These are phyloP conservation scores for Neopestalotiopsis sp. DNA, from an alignment of 2,329 filamentous ascomycete species.

Conservation along the genomic window DNA sequence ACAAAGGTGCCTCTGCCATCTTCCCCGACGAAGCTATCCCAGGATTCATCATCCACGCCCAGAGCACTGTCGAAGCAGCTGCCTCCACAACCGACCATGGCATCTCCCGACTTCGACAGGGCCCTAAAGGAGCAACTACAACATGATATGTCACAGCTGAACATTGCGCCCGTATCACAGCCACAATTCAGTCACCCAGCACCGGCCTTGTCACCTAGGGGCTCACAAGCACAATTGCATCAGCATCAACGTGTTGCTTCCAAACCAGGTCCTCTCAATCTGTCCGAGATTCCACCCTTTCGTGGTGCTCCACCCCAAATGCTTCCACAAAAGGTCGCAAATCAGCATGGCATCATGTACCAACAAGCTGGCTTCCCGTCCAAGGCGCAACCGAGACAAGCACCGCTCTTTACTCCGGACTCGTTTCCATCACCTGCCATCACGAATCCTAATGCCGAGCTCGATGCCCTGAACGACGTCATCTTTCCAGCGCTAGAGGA, in stretches of 20 bases:
- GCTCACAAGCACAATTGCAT: constrained; percentile 42
- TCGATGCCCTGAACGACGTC: constrained; percentile 88
- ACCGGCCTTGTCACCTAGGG: constrained; percentile 31
- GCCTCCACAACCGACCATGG: constrained; percentile 51
- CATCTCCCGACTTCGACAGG: constrained; percentile 65
- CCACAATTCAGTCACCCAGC: constrained; percentile 28
- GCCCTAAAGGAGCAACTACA: constrained; percentile 68
- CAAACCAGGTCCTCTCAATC: constrained; percentile 45
- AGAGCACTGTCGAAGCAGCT: constrained; percentile 50
- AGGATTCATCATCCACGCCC: constrained; percentile 51
- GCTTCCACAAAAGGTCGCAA: constrained; percentile 30
- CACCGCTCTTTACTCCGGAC: constrained; percentile 42
- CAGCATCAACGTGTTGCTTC: constrained; percentile 40
- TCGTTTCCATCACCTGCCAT: constrained; percentile 64
- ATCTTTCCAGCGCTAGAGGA: constrained; percentile 93
- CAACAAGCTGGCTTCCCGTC: constrained; percentile 58
- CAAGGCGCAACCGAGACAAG: constrained; percentile 58
- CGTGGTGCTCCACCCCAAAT: constrained; percentile 44
- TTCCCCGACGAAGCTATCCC: constrained; percentile 57
- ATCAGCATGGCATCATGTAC: constrained; percentile 38
- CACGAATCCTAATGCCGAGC: constrained; percentile 67
- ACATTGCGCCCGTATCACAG: constrained; percentile 45
- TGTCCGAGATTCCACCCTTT: constrained; percentile 63
- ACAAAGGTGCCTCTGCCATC: constrained; percentile 65
- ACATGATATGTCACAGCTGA: constrained; percentile 64